A percentile compares a stretch with the other conserved stretches of the same genome.
Evolutionary conservation across 164 flowering plant species (phyloP).

Genomic region (Kalanchoe fedtschenkoi): DNA sequence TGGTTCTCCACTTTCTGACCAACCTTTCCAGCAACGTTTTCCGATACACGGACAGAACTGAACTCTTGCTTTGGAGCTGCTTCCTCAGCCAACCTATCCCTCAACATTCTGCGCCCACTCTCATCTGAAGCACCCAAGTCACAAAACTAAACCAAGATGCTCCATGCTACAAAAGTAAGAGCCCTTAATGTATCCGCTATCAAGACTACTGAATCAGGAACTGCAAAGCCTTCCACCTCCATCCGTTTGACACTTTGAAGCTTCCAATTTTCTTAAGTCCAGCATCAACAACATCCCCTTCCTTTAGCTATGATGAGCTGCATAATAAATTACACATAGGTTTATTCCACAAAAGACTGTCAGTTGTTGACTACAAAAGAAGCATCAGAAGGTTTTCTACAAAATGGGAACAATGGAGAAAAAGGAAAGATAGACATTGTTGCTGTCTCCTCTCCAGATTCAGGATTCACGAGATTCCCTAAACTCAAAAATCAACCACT

Average conservation of each 20-base stretch:
- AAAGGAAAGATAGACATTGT: not conserved
- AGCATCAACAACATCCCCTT: not conserved
- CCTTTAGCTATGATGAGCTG: too few species aligned
- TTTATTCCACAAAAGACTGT: not conserved
- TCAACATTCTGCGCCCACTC: slow-evolving; percentile 14
- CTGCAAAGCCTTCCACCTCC: not conserved
- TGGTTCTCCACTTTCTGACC: slow-evolving; percentile 55
- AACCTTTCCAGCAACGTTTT: slow-evolving; percentile 53
- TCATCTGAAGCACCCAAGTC: not conserved
- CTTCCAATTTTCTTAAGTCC: not conserved
- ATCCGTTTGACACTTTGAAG: not conserved
- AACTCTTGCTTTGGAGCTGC: slow-evolving; percentile 38
- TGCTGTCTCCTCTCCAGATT: not conserved
- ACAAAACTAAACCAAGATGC: not conserved
- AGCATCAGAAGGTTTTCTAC: not conserved
- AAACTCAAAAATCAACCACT: not conserved
- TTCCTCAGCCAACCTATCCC: slow-evolving; percentile 26
- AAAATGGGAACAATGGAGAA: too few species aligned
- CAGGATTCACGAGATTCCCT: not conserved
- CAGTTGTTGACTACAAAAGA: not conserved
- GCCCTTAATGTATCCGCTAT: not conserved
- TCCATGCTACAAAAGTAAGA: not conserved
- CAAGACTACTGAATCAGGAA: not conserved
- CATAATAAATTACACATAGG: not conserved
- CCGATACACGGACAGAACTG: slow-evolving; percentile 49